phyloP scores from a whole-genome alignment of 352 stramenopile species.

The Peronosclerospora sorghi region DNA sequence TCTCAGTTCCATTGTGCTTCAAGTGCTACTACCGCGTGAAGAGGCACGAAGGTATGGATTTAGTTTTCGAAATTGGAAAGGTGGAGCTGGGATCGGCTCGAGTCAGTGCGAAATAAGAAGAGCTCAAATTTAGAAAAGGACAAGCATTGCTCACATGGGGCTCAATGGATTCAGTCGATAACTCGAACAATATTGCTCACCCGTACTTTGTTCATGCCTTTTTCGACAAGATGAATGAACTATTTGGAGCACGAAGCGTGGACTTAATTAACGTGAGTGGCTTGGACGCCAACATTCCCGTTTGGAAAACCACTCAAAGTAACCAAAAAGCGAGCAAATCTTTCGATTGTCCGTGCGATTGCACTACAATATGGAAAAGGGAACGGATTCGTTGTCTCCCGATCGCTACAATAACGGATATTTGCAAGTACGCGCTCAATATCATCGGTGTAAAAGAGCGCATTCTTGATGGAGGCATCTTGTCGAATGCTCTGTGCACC shows the following conservation, averaged over 20 bases:
- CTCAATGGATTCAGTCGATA: conserved; percentile 22
- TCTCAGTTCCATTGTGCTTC: conserved; percentile 42
- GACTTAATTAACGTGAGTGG: conserved; percentile 66
- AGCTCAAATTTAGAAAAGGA: conserved; percentile 24
- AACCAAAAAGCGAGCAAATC: conserved; percentile 3
- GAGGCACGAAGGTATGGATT: conserved; percentile 23
- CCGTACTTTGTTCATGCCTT: conserved; percentile 72
- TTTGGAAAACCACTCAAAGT: conserved; percentile 48
- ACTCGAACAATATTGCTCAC: conserved; percentile 51
- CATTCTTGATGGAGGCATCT: conserved; percentile 28
- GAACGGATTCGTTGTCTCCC: conserved; percentile 20
- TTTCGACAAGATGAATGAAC: conserved; percentile 41
- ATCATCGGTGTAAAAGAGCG: conserved; percentile 39
- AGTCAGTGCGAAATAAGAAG: conserved; percentile 12
- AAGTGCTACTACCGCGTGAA: conserved; percentile 26
- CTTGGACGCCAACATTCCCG: conserved; percentile 44
- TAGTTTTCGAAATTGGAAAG: conserved; percentile 67
- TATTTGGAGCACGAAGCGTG: conserved; percentile 41
- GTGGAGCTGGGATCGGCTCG: conserved; percentile 35
- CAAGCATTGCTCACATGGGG: conserved; percentile 34
- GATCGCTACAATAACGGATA: conserved; percentile 14
- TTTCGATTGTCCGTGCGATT: conserved; percentile 17
- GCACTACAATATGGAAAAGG: conserved; percentile 29
- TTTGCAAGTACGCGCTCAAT: conserved; percentile 24
- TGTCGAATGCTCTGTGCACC: conserved; percentile 25